These are phyloP conservation scores for Corymbia calophylla DNA, from an alignment of 441 rosid species.

Conservation along the genomic window DNA sequence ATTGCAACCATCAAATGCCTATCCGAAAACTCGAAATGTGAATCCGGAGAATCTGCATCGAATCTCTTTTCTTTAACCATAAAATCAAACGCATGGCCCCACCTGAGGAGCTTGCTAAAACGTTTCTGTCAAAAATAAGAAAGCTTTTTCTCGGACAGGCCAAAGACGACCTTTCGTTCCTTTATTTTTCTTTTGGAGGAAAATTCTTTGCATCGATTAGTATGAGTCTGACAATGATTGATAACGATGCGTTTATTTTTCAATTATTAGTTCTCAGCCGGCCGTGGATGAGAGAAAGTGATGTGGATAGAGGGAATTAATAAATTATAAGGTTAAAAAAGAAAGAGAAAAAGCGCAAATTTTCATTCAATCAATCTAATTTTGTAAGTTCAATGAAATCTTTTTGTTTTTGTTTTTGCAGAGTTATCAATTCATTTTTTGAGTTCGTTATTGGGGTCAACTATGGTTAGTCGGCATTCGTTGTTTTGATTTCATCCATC, in stretches of 20 bases:
- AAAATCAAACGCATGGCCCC: too few species aligned
- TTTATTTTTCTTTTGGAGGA: background rate
- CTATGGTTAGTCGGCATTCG: too few species aligned
- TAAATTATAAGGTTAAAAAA: background rate
- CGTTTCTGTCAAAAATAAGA: background rate
- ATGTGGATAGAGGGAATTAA: fast-evolving
- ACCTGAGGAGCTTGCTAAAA: too few species aligned
- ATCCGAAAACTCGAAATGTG: too few species aligned
- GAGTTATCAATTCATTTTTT: background rate
- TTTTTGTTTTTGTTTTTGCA: background rate
- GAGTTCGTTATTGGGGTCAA: background rate
- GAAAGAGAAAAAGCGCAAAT: background rate
- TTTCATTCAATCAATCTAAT: background rate
- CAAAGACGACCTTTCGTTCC: background rate
- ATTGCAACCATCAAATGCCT: too few species aligned
- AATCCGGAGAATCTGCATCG: too few species aligned
- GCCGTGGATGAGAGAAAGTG: background rate
- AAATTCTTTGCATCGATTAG: background rate
- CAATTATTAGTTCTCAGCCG: background rate
- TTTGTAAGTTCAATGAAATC: background rate
- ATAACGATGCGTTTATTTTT: background rate
- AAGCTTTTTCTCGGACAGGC: background rate
- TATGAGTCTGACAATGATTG: background rate
- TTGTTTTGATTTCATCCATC: too few species aligned
- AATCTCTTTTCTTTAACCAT: too few species aligned